Evolutionary conservation across 1,284 basidiomycete genomes (phyloP).

Genomic region (Microbotryum lychnidis-dioicae): DNA sequence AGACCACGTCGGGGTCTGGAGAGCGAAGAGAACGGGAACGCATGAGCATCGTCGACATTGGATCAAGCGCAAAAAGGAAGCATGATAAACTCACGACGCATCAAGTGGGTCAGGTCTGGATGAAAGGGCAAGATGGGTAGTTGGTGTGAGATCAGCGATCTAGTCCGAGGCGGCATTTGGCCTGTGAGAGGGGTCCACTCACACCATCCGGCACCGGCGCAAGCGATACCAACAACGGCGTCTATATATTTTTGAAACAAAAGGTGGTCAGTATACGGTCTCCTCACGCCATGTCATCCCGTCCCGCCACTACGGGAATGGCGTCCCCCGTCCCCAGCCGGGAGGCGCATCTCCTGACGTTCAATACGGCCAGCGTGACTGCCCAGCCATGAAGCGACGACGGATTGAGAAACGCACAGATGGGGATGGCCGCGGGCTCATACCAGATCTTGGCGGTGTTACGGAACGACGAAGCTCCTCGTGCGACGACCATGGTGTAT

Average conservation of each 20-base stretch:
- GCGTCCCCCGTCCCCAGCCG: too few relatives aligned
- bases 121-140: not conserved
- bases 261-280: not conserved
- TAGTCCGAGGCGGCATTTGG: not conserved
- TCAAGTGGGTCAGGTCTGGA: slow-evolving; percentile 4
- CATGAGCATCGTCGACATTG: too few relatives aligned
- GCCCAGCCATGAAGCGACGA: not conserved
- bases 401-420: not conserved
- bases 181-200: not conserved
- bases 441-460: slow-evolving; percentile 5
- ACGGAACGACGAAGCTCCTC: too few relatives aligned
- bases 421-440: slow-evolving; percentile 8
- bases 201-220: slow-evolving; percentile 8
- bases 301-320: too few relatives aligned
- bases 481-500: not conserved
- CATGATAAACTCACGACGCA: not conserved
- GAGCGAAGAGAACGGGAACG: too few relatives aligned
- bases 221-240: slow-evolving; percentile 1
- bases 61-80: too few relatives aligned
- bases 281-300: too few relatives aligned
- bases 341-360: too few relatives aligned
- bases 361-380: too few relatives aligned
- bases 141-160: not conserved
- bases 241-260: not conserved
- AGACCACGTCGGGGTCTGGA: not conserved